phyloP scores from a whole-genome alignment of 306 rosid genomes.

The Ormosia semicastrata region DNA sequence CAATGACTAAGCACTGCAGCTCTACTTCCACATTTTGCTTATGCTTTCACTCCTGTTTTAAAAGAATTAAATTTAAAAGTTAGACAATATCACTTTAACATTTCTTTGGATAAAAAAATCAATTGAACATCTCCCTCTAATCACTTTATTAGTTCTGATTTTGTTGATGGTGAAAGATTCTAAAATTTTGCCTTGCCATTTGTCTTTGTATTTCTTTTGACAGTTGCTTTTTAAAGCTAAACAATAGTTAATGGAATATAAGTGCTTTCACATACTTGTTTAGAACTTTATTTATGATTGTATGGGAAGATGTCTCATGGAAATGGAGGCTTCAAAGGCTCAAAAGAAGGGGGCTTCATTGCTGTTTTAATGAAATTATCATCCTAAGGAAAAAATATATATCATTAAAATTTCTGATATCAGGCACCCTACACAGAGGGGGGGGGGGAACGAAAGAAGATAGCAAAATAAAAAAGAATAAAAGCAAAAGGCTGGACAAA shows the following conservation, averaged over 20 bases:
- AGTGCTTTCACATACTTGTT: constrained; percentile 1
- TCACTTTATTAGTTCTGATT: constrained; percentile 2
- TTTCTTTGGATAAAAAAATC: not conserved
- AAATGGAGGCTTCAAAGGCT: constrained; percentile 20
- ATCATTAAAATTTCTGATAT: constrained; percentile 14
- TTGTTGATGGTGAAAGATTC: constrained; percentile 18
- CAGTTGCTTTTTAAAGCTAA: constrained; percentile 18
- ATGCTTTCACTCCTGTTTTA: not conserved
- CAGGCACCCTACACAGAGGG: not conserved
- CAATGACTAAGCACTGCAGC: not conserved
- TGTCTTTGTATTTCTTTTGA: constrained; percentile 24
- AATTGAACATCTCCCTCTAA: constrained; percentile 15
- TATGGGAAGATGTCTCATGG: constrained; percentile 15
- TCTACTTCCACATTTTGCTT: not conserved
- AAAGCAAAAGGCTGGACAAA: not conserved
- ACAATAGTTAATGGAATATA: constrained; percentile 8
- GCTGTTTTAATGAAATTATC: not conserved
- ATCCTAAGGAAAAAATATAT: constrained; percentile 1
- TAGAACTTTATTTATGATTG: constrained; percentile 13
- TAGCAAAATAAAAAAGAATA: not conserved
- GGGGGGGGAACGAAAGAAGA: not conserved
- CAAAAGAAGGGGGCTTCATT: constrained; percentile 7
- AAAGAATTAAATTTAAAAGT: not conserved
- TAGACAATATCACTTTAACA: not conserved
- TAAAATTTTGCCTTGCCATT: not conserved